Evolutionary conservation across 441 rosid genomes (phyloP).

Genomic region (Populus hybrid): DNA sequence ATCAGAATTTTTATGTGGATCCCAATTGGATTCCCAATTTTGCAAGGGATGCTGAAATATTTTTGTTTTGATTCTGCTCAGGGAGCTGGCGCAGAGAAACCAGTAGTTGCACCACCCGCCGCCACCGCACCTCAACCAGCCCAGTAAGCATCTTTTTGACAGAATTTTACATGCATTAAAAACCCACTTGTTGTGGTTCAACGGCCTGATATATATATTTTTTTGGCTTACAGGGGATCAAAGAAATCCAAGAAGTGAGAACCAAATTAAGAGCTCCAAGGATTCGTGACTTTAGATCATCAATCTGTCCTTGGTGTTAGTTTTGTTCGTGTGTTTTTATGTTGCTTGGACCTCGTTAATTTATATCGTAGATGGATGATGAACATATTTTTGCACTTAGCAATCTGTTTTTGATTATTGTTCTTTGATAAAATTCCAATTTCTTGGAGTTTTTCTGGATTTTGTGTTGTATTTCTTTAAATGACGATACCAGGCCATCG

Average conservation of each 20-base stretch:
- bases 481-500: too few species aligned
- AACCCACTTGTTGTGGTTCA: neutral
- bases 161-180: neutral
- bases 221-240: neutral
- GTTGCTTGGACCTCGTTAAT: neutral
- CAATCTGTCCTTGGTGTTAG: neutral
- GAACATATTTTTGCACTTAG: neutral
- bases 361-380: neutral
- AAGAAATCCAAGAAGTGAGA: constrained; percentile 24
- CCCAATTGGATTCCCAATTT: too few species aligned
- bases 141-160: constrained; percentile 1
- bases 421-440: too few species aligned
- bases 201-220: neutral
- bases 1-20: neutral
- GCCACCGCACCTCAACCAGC: constrained; percentile 10
- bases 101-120: neutral
- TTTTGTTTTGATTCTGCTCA: neutral
- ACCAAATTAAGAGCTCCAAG: neutral
- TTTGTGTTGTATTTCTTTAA: neutral
- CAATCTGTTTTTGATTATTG: neutral
- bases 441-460: neutral
- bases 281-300: neutral
- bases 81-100: constrained; percentile 21
- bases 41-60: too few species aligned
- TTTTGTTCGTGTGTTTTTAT: neutral